Evolutionary conservation across 257 asterid species (phyloP), one percentile per base, ranked within the genome.

Genomic region (Solanum virginianum): DNA sequence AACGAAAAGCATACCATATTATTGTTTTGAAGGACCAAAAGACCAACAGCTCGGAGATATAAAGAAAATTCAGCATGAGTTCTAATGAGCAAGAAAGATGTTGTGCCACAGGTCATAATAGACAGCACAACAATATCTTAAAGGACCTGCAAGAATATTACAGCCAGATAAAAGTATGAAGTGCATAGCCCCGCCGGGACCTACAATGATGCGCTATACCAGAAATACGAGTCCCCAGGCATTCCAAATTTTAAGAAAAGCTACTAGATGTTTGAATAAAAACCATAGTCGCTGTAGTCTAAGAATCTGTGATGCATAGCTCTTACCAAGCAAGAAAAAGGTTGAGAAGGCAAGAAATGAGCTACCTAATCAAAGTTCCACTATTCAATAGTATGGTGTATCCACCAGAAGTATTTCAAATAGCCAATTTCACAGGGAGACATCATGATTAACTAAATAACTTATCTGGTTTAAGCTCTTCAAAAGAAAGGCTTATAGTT

Each of bases 1-100:
- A 84, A 89, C 79, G 88, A 89, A 91, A 88, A 85, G 87, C 16
- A 20, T 59, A 83, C 70, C 43, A 53, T 18, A 53, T 79, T 79
- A 79, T 24, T 26, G 83, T 53, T 32, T 20, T 7, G 36, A 1
- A 79, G 49, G 65, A 79, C 83, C 83, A 79, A 51, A 53, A 8
- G 53, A 70, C 16, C 9, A 70, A 70, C 80, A 70, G 82, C 65
- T 79, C 13, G 9, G 29, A 39, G 7, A 53, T 16, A 26, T 14
- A 10, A 53, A 77, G 43, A 77, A 79, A 79, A 79, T 53, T 29
- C 49, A 16, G 24, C 17, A 26, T 53, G 47, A 26, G 10, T 51
- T 29, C 47, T 53, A 3, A 29, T 51, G 82, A 49, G 24, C 82
- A 49, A 75, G 82, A 49, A 75, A 24, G 43, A 47, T 74, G 59